Evolutionary conservation across 2,329 filamentous ascomycete genomes (phyloP), one percentile per base, ranked within the genome.

Genomic region (Tolypocladium sp.): DNA sequence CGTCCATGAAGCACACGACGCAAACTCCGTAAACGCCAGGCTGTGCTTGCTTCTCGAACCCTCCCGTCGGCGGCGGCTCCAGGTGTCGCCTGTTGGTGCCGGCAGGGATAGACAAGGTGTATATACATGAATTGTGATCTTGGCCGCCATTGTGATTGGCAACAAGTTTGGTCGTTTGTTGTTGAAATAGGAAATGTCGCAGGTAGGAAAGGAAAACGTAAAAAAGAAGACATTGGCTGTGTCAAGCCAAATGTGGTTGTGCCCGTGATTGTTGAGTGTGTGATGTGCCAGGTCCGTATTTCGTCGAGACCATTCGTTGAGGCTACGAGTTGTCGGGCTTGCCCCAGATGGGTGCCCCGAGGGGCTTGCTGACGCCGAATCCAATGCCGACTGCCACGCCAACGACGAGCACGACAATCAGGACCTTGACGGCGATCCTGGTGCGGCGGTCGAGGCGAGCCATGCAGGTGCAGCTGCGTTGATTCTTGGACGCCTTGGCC

Each of bases 321-420:
- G 5, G 33, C 30, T 53, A 53, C 6, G 49, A 35, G 20, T 22
- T 35, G 27, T 8, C 5, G n/a, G 49, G 2, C 20, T 37, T 53
- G 30, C 77, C 71, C 83, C 83, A 86, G 63, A 86, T 82, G 20
- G 77, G 76, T n/a, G 83, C 83, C 15, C 80, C 79, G 1, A 86
- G 74, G 3, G 82, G 78, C 70, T 83, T 86, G 76, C 82, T 85
- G 64, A 87, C 76, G 55, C 84, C 84, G 53, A 87, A 76, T 27
- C 84, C 84, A 27, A 87, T 72, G 51, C 76, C 81, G 12, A 85
- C 76, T 17, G 79, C 82, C 56, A 80, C 69, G 56, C 81, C 81
- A 6, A 85, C 67, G 25, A 85, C 74, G 33, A 85, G 68, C 5
- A 83, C 62, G 3, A 75, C 75, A 55, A 85, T 78, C 51, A 79